Base-by-base conservation (phyloP, 2,329 filamentous ascomycete species). In the Dothiorella sarmentorum region DNA sequence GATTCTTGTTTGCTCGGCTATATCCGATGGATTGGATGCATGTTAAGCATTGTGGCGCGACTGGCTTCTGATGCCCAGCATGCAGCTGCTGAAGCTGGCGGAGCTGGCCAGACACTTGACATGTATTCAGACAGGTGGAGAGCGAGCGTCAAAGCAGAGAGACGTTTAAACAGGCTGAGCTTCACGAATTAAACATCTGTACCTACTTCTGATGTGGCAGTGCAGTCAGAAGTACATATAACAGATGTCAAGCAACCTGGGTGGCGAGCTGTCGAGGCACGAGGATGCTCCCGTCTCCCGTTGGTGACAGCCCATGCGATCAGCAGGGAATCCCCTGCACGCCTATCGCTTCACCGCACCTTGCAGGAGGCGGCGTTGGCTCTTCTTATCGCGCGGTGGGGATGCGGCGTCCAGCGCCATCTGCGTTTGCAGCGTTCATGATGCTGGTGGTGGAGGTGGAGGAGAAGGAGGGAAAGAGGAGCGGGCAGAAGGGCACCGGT, bases 271-370 rank as follows among this genome's bases (percentile, higher is more conserved):
- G 29, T 9, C 7, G 29, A 31, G 29, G n/a, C 29, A 11, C 29
- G 29, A 31, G 29, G 29, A 31, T 31, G 29, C 29, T 29, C 27
- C 40, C 40, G 40, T 24, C 18, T 43, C 40, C 40, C 33, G 33
- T 10, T 37, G 15, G 15, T 6, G 13, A 15, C 33, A 37, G 33
- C n/a, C n/a, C n/a, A n/a, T n/a, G n/a, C n/a, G 31, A 51, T 37
- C 33, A 40, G 49, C 49, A 40, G 33, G 35, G 49, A 22, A 53
- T 26, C 33, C 15, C 24, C 15, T n/a, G 35, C 33, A 24, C 20
- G 49, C 49, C 49, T 40, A 53, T 53, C 22, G 49, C 22, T 22
- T 53, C 49, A 53, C 49, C 49, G 49, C 49, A 53, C 7, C 11
- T 22, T 20, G 40, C 40, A 18, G 40, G 42, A 24, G 42, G 42